Evolutionary conservation across 202 grass and related monocot species (phyloP), one percentile per base, ranked within the genome.

Genomic region (Miscanthus sacchariflorus): DNA sequence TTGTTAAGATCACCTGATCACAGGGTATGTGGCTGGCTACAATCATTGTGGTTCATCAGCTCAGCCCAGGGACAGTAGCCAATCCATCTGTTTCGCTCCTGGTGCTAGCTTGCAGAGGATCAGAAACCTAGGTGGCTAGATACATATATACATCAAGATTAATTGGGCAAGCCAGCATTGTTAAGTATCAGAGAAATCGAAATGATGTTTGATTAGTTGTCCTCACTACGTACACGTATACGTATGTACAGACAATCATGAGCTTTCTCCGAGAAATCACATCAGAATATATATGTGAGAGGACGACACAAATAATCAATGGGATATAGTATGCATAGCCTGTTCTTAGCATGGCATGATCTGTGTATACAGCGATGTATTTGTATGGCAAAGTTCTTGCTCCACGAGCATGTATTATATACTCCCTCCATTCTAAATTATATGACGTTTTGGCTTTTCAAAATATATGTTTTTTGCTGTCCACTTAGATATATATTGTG

Each of bases 341-440:
- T 86, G 84, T 9, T 74, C 68, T 50, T 74, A 73, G 48, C 46
- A 52, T 81, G 77, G 28, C 69, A 74, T 81, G 69, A 81, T 56
- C 43, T 67, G 56, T 80, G 64, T 58, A 61, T 45, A 80, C 23
- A 87, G 59, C 13, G 67, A 80, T 36, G 49, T 76, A 18, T 30
- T 4, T 67, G 25, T 67, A 33, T 23, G 1, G 1, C 35, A n/a
- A 70, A 45, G 35, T 59, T 79, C 21, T 67, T 52, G 23, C 19
- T 44, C 49, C 13, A 42, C 21, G 44, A 14, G 66, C 56, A 43
- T 30, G 33, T 49, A 84, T 9, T 59, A 59, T 56, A 54, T 49
- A 19, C 5, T 19, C 17, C 15, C 49, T 52, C 14, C 49, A 1
- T 17, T 52, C 15, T 2, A 52, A 52, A 52, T 17, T 52, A 52